Evolutionary conservation across 352 stramenopile species (phyloP), one percentile per base, ranked within the genome.

Genomic region (Phytophthora cactorum): DNA sequence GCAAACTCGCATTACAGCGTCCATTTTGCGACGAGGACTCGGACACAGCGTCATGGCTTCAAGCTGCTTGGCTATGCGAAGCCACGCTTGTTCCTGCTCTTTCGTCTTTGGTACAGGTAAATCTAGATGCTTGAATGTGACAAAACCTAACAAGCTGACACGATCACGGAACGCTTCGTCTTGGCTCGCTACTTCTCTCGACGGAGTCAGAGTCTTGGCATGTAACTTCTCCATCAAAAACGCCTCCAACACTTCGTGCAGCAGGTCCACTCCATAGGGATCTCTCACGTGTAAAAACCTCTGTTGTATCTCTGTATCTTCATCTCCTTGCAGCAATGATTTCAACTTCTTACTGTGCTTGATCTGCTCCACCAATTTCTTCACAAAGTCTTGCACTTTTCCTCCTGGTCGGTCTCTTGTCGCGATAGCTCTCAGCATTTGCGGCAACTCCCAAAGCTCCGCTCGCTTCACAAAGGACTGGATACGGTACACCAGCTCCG

Each of bases 221-320:
- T 97, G 93, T 32, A 98, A 39, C 50, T 98, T 98, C 61, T 93
- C 82, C 77, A 98, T 95, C 47, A 98, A 32, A 44, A 98, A 97
- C 10, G 88, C 87, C 54, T 98, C 93, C 12, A 97, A 47, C 0
- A 88, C 79, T 58, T 95, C 87, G 28, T 85, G 76, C 11, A 93
- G 61, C 25, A 88, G 34, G 15, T 88, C 76, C 6, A 77, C 70
- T 17, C 82, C 81, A 32, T 72, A 68, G 1, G 79, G 72, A 43
- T 87, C 73, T 9, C 25, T 36, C 27, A 77, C 58, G 34, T 77
- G 53, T 50, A 86, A 52, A 43, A 79, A 79, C 25, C 52, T 74
- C 1, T 41, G 27, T n/a, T 53, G 56, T 29, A 43, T 29, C 22
- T 65, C 51, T 5, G 15, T 50, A 14, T 32, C 34, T 31, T 29